Conservation (phyloP, 164 flowering plant species). For the Magnolia changhungtana region DNA sequence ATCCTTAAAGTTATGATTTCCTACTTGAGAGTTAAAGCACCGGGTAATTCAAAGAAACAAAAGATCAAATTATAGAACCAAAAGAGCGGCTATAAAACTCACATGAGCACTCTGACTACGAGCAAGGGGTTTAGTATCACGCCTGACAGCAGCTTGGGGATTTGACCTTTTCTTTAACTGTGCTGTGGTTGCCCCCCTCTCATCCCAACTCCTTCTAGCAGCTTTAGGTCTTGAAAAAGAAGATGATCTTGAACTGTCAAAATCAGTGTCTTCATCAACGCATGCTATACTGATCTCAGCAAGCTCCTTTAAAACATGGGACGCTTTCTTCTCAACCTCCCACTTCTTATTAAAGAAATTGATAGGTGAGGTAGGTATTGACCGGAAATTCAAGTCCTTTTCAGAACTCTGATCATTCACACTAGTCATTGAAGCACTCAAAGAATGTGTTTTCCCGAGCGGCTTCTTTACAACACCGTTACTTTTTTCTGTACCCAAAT, state of each 20-base stretch:
- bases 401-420: slow-evolving; percentile 4
- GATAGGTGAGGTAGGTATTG: slow-evolving; percentile 11
- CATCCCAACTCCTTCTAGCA: slow-evolving; percentile 45
- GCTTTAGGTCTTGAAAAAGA: slow-evolving; percentile 14
- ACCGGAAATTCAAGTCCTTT: slow-evolving; percentile 7
- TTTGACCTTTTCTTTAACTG: slow-evolving; percentile 26
- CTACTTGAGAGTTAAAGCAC: neutral
- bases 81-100: slow-evolving; percentile 17
- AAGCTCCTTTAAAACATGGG: slow-evolving; percentile 16
- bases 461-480: slow-evolving; percentile 12
- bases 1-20: no score
- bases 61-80: neutral
- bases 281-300: slow-evolving; percentile 18
- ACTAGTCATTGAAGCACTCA: slow-evolving; percentile 34
- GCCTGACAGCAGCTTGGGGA: slow-evolving; percentile 20
- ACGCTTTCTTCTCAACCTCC: slow-evolving; percentile 12
- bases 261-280: slow-evolving; percentile 37
- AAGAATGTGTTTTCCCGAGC: slow-evolving; percentile 18
- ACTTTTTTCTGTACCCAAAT: slow-evolving; percentile 13
- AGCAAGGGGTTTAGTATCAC: slow-evolving; percentile 11
- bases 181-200: slow-evolving; percentile 13
- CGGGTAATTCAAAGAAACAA: neutral
- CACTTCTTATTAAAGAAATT: slow-evolving; percentile 4
- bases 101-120: slow-evolving; percentile 37
- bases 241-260: slow-evolving; percentile 33